phyloP scores from a whole-genome alignment of 1,284 basidiomycete species.

The Cryptococcus depauperatus region DNA sequence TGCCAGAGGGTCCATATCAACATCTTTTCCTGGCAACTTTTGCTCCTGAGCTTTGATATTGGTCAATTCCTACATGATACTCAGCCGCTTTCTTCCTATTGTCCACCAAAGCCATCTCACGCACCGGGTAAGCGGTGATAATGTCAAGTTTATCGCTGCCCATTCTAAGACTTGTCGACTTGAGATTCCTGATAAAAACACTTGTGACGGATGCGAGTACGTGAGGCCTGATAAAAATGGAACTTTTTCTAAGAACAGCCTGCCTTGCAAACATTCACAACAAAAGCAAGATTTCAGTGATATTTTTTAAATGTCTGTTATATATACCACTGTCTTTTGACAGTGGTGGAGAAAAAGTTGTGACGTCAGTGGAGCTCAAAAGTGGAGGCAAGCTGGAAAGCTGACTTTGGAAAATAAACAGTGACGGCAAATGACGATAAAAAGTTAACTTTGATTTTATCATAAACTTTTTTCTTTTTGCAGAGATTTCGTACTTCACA shows the following conservation, averaged over 20 bases:
- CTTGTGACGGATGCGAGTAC: conserved; percentile 1
- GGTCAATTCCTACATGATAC: conserved; percentile 15
- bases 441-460: no score
- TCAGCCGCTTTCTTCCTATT: no score
- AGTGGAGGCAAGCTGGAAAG: conserved; percentile 2
- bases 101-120: conserved; percentile 4
- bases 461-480: no score
- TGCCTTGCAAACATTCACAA: conserved; percentile 2
- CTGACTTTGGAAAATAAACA: no score
- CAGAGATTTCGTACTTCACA: no score
- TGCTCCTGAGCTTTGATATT: conserved; percentile 44
- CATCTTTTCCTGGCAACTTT: conserved; percentile 50
- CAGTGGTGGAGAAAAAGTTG: neutral
- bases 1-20: conserved; percentile 50
- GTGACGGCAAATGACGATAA: no score
- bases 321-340: no score
- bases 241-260: conserved; percentile 1
- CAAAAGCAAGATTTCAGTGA: neutral
- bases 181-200: conserved; percentile 10
- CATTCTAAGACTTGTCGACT: conserved; percentile 18
- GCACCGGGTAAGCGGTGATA: conserved; percentile 33
- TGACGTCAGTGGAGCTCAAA: conserved; percentile 1
- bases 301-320: neutral
- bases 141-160: conserved; percentile 24
- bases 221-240: neutral